A percentile compares a stretch with the other conserved stretches of the same genome.
Evolutionary conservation across 2,329 filamentous ascomycete genomes (phyloP).

Genomic region (Apiospora sp.): DNA sequence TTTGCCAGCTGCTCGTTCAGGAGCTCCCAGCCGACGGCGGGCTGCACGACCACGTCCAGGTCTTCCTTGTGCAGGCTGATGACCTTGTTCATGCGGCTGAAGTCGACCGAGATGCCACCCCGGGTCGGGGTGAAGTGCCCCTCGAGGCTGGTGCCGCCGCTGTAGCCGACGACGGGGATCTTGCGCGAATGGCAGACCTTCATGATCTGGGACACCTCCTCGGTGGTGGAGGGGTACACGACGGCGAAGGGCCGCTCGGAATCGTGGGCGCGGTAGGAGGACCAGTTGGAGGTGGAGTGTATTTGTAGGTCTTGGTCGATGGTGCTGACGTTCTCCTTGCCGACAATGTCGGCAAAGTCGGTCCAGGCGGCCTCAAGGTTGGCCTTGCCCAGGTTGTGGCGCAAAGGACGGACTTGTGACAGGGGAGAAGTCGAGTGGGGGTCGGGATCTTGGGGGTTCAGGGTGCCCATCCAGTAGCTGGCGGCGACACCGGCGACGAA

Average conservation of each 20-base stretch:
- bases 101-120: slow-evolving; percentile 80
- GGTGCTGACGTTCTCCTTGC: slow-evolving; percentile 71
- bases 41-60: slow-evolving; percentile 73
- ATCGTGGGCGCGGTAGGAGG: slow-evolving; percentile 60
- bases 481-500: slow-evolving; percentile 59
- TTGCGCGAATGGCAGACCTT: slow-evolving; percentile 74
- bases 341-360: slow-evolving; percentile 71
- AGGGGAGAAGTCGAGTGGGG: slow-evolving; percentile 68
- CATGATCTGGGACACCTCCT: slow-evolving; percentile 78
- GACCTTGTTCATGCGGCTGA: slow-evolving; percentile 77
- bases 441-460: slow-evolving; percentile 58
- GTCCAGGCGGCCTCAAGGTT: slow-evolving; percentile 75
- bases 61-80: slow-evolving; percentile 72
- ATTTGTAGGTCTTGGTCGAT: slow-evolving; percentile 59
- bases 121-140: slow-evolving; percentile 78
- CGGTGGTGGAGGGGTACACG: slow-evolving; percentile 74
- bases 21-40: slow-evolving; percentile 79
- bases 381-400: slow-evolving; percentile 65
- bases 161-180: slow-evolving; percentile 79
- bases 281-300: slow-evolving; percentile 70
- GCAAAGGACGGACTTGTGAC: slow-evolving; percentile 55
- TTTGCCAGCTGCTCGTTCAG: slow-evolving; percentile 75
- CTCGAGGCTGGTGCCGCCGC: slow-evolving; percentile 79
- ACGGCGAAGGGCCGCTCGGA: slow-evolving; percentile 70
- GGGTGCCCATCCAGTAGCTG: slow-evolving; percentile 67